Percentiles rank a stretch among this genome's conserved stretches.
phyloP scores from a whole-genome alignment of 345 rosid species.

The Linum tenue region DNA sequence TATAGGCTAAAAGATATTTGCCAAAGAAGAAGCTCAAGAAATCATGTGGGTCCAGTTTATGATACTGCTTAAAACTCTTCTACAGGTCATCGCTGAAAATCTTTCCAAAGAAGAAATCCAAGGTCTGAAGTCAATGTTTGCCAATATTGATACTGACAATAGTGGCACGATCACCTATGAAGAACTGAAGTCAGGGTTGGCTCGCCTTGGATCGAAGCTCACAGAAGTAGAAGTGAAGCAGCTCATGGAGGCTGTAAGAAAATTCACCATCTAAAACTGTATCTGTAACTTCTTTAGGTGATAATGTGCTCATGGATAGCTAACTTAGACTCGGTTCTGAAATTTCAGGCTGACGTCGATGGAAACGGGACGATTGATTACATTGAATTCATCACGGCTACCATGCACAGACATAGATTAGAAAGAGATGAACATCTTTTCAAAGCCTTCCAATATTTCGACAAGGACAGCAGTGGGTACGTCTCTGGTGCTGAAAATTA shows the following conservation, averaged over 20 bases:
- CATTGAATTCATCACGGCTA: not conserved
- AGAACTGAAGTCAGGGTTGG: not conserved
- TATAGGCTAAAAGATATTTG: too few species aligned
- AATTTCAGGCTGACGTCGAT: not conserved
- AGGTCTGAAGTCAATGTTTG: not conserved
- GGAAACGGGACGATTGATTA: not conserved
- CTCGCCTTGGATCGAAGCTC: not conserved
- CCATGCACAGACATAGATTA: not conserved
- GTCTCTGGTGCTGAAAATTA: not conserved
- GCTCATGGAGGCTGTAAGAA: not conserved
- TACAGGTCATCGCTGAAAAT: not conserved
- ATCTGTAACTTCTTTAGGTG: not conserved
- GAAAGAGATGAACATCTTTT: not conserved
- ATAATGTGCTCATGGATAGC: not conserved
- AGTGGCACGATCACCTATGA: not conserved
- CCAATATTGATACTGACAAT: not conserved
- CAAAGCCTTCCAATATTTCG: not conserved
- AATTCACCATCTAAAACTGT: not conserved
- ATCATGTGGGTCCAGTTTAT: too few species aligned
- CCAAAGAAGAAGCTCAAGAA: too few species aligned
- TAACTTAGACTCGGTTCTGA: not conserved
- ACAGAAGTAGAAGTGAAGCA: not conserved
- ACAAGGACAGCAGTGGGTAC: not conserved
- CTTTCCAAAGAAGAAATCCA: not conserved
- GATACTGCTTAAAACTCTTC: not conserved